Evolutionary conservation across 2,329 filamentous ascomycete genomes (phyloP), one percentile per base, ranked within the genome.

Genomic region (Fusarium pilosicola): DNA sequence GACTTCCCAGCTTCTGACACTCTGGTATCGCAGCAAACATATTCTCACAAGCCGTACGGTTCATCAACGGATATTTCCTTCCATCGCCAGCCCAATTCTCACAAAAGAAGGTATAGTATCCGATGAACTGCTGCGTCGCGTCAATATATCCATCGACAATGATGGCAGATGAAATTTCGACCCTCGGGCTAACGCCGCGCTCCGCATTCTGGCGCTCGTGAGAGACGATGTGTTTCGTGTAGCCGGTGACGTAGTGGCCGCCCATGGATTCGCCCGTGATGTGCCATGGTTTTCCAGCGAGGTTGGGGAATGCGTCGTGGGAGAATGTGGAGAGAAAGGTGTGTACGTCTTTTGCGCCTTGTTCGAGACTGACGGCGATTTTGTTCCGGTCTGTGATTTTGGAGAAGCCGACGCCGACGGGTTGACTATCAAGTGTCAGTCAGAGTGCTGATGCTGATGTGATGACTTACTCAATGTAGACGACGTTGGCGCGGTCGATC

Each of bases 231-330:
- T 73, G 56, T 6, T 70, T n/a, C 1, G 65, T 73, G 48, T 74
- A 74, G 0, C 58, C 72, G 1, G 72, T 70, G 14, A 74, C 72
- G 22, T 75, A 74, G 42, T 75, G 72, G 0, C 72, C 72, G 17
- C 72, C 72, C 72, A 74, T 74, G 1, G 72, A 75, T 32, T 74
- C 72, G 6, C 72, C 72, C 0, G 72, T 68, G 24, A 74, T 73
- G 3, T 74, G 72, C 72, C 72, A 74, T 2, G 69, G 58, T 5
- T 73, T 59, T 3, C 55, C 58, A 15, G 58, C 48, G 15, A 74
- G 49, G 9, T 67, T 44, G 4, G 72, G 72, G 14, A 75, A 73
- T 5, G 75, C 60, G 11, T 73, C 15, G 1, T 38, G 58, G 10
- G 69, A 67, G 6, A 74, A 52, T 1, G n/a, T 54, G 3, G 55